phyloP scores from a whole-genome alignment of 1,139 yeast species.

The Yamadazyma sp. region DNA sequence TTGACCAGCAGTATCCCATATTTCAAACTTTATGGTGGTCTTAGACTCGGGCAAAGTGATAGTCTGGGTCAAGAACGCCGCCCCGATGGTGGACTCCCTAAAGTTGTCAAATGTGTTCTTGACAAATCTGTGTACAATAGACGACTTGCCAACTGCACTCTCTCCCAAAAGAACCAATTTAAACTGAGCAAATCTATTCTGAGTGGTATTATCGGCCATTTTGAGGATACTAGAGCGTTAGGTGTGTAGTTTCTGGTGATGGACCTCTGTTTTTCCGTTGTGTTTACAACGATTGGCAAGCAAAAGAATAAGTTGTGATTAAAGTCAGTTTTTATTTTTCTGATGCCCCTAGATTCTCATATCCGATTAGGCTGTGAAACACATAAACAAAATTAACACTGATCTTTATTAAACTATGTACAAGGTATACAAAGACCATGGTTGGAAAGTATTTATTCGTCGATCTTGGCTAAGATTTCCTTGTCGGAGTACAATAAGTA shows the following conservation, averaged over 20 bases:
- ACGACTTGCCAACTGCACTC: conserved; percentile 51
- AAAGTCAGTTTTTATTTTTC: neutral
- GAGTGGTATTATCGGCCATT: conserved; percentile 1
- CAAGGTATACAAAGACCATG: neutral
- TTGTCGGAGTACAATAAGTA: conserved; percentile 80
- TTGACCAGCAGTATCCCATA: conserved; percentile 55
- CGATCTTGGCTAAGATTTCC: conserved; percentile 91
- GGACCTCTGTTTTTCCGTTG: conserved; percentile 1
- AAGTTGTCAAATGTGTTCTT: conserved; percentile 88
- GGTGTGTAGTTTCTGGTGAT: conserved; percentile 1
- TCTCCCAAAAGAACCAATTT: conserved; percentile 48
- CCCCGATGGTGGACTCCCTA: conserved; percentile 95
- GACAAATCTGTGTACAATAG: conserved; percentile 47
- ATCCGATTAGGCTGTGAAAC: neutral
- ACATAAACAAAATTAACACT: neutral
- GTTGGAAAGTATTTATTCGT: conserved; percentile 13
- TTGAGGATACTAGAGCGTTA: no score
- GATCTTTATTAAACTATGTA: neutral
- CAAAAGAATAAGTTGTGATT: neutral
- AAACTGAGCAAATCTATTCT: conserved; percentile 37
- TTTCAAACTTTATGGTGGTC: conserved; percentile 44
- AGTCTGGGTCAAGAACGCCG: conserved; percentile 94
- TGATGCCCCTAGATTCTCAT: conserved; percentile 1
- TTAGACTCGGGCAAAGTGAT: conserved; percentile 42
- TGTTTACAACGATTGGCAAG: neutral